Evolutionary conservation across 164 flowering plant genomes (phyloP), one percentile per base, ranked within the genome.

Genomic region (Santalum album): DNA sequence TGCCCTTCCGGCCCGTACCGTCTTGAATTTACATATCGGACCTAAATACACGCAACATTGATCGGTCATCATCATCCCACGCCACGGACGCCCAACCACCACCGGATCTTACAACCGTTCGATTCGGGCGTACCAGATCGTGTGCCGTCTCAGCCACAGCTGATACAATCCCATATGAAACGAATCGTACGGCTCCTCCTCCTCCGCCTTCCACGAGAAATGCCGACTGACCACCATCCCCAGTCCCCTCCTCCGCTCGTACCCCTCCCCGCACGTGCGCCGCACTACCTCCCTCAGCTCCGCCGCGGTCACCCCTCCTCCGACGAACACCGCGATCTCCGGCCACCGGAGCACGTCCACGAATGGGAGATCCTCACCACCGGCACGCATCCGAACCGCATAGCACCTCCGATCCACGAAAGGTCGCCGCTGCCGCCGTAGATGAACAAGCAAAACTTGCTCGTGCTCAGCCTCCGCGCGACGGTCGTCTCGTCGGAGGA

Each of bases 101-200:
- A n/a, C n/a, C n/a, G n/a, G n/a, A n/a, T n/a, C n/a, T n/a, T n/a
- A n/a, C n/a, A n/a, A n/a, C 55, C 7, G 25, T 19, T 69, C 77
- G 63, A 74, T 60, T 34, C 77, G 62, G 0, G 77, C 65, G 57
- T 83, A 86, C 69, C 95, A 70, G 26, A 86, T 71, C 23, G 73
- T 63, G 61, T 86, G 90, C 56, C 96, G 63, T 50, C 90, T 74
- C 51, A 69, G 18, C 94, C 94, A 88, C 50, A 88, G 72, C 74
- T 88, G 85, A 69, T 83, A 82, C 78, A 83, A 46, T 53, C 83
- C 65, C 72, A 67, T 74, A 46, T 82, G 55, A 57, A 85, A 88
- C 23, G 88, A 78, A 76, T 80, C 94, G 58, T 68, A 72, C 64
- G 73, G 79, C 69, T 72, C 66, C 16, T 83, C 66, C 19, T 45